These are phyloP conservation scores for Kandelia obovata DNA, from an alignment of 345 rosid genomes.

Conservation along the genomic window DNA sequence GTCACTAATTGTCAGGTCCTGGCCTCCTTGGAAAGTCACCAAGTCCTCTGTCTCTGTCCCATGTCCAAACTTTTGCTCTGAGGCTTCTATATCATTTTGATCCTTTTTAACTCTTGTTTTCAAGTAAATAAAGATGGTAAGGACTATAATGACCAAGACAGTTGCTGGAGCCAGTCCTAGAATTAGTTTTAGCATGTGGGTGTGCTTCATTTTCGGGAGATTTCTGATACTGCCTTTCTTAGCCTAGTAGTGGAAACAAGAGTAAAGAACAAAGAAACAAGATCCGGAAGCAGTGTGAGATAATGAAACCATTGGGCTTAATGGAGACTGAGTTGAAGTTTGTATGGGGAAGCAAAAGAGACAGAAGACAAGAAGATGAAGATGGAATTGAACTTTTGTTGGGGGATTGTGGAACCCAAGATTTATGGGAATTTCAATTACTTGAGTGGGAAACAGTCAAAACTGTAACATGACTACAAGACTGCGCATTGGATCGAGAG, in stretches of 20 bases:
- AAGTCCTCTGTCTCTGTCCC: conserved; percentile 48
- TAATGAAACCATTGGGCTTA: not conserved
- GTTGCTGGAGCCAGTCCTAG: conserved; percentile 39
- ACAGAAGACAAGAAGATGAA: conserved; percentile 27
- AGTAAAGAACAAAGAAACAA: conserved; percentile 9
- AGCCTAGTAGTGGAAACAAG: not conserved
- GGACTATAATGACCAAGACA: conserved; percentile 34
- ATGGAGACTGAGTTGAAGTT: conserved; percentile 9
- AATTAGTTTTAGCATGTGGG: conserved; percentile 46
- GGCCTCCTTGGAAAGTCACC: conserved; percentile 58
- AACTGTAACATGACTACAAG: not conserved
- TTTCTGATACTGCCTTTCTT: not conserved
- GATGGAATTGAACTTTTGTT: conserved; percentile 30
- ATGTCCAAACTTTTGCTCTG: conserved; percentile 23
- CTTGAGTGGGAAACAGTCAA: not conserved
- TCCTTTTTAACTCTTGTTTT: conserved; percentile 21
- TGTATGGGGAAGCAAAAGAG: conserved; percentile 10
- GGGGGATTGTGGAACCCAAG: conserved; percentile 27
- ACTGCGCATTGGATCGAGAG: not conserved
- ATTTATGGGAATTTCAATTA: conserved; percentile 4
- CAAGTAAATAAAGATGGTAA: conserved; percentile 35
- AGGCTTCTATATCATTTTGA: conserved; percentile 37
- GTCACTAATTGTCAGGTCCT: conserved; percentile 67
- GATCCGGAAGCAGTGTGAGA: conserved; percentile 28
- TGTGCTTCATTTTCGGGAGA: conserved; percentile 42